Evolutionary conservation across 176 grass and related monocot genomes (phyloP), one percentile per base, ranked within the genome.

Genomic region (Pontederia paniculata): DNA sequence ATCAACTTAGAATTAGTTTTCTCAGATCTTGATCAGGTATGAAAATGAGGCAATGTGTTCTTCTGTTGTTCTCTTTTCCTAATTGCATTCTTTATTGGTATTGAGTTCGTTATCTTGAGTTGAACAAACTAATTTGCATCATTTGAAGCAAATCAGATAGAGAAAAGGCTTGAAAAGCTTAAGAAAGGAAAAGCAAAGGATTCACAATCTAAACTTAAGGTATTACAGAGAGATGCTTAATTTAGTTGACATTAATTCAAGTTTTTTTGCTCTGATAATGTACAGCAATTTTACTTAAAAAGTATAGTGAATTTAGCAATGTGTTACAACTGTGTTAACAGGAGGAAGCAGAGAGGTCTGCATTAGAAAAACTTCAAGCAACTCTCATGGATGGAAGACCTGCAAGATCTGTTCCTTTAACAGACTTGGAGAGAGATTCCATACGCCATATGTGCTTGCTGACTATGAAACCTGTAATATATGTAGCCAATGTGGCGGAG

Each of bases 391-490:
- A 88, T 60, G 86, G 93, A 74, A 88, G 75, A 66, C 93, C 93
- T 52, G 93, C 93, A 62, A 73, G 93, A 75, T 84, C 93, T 65
- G 86, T 91, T 66, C 67, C 88, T 46, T 74, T 91, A 70, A 74
- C 74, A 71, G 83, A 98, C 23, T 78, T 91, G 73, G 86, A 90
- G 72, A 90, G 72, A 75, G 86, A 98, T 71, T 77, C 86, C 66
- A 77, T 98, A 74, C 78, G 69, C 1, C 86, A 98, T 67, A 86
- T 91, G 48, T 98, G 70, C 81, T 72, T 91, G 42, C 69, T 98
- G 53, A 98, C 86, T 31, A 98, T 98, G 93, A 98, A 98, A 70
- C 86, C 86, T 45, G 80, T 98, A 43, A 91, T 98, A 71, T 91
- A 98, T 66, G 93, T 98, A 52, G 93, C 93, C 76, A 98, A 98